These are phyloP conservation scores for Adansonia grandidieri DNA, from an alignment of 441 rosid species.

Conservation along the genomic window DNA sequence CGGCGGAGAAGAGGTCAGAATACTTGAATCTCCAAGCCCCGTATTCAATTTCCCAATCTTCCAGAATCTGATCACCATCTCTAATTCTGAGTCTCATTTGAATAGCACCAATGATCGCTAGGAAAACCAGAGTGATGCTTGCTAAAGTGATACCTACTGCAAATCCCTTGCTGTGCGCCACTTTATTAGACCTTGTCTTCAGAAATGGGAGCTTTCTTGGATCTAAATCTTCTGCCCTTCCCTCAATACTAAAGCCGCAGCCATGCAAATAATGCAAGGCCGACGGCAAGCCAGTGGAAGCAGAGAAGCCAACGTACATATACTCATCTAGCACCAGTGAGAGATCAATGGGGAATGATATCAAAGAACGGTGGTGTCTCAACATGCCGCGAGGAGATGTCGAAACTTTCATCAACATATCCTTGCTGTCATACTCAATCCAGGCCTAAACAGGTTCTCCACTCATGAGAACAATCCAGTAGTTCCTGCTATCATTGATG, in stretches of 20 bases:
- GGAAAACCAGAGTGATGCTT: slow-evolving; percentile 19
- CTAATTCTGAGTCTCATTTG: slow-evolving; percentile 1
- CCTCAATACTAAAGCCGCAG: slow-evolving; percentile 41
- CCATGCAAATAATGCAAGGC: slow-evolving; percentile 35
- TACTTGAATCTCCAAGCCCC: slow-evolving; percentile 39
- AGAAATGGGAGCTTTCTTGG: slow-evolving; percentile 30
- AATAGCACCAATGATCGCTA: slow-evolving; percentile 23
- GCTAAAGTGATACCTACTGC: slow-evolving; percentile 23
- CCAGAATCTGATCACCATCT: slow-evolving; percentile 33
- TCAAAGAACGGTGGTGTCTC: slow-evolving; percentile 39
- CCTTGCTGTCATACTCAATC: slow-evolving; percentile 39
- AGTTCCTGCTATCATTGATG: not conserved
- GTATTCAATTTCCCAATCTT: slow-evolving; percentile 48
- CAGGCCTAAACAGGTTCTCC: slow-evolving; percentile 38
- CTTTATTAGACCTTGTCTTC: not conserved
- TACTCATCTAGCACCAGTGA: slow-evolving; percentile 27
- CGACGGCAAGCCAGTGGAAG: slow-evolving; percentile 32
- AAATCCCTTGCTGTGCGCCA: slow-evolving; percentile 8
- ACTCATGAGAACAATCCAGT: slow-evolving; percentile 27
- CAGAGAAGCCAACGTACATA: slow-evolving; percentile 51
- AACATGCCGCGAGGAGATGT: slow-evolving; percentile 29
- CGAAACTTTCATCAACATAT: slow-evolving; percentile 34
- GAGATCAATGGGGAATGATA: slow-evolving; percentile 38
- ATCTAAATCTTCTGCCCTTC: slow-evolving; percentile 29
- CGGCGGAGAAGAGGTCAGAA: slow-evolving; percentile 35